These are phyloP conservation scores for Recurvomyces mirabilis DNA, from an alignment of 495 filamentous ascomycete species.

Conservation along the genomic window DNA sequence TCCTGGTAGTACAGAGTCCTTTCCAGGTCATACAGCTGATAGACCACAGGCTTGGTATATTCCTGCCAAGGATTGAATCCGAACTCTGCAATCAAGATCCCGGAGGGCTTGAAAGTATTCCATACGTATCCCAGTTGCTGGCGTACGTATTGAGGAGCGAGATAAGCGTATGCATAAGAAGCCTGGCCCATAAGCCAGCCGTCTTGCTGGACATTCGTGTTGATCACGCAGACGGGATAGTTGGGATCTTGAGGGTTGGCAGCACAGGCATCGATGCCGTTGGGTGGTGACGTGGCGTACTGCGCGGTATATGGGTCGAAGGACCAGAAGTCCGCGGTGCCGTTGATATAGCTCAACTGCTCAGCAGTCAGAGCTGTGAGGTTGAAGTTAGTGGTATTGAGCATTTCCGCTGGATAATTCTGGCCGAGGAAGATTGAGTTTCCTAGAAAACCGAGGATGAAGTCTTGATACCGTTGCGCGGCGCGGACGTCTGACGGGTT, in stretches of 20 bases:
- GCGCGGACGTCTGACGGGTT: constrained; percentile 9
- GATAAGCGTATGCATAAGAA: constrained; percentile 18
- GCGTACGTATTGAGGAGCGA: constrained; percentile 25
- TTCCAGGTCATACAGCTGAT: constrained; percentile 22
- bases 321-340: constrained; percentile 24
- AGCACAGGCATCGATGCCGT: constrained; percentile 20
- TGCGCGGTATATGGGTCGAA: constrained; percentile 27
- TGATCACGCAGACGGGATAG: constrained; percentile 23
- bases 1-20: constrained; percentile 24
- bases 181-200: constrained; percentile 10
- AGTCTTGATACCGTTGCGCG: constrained; percentile 12
- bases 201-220: constrained; percentile 12
- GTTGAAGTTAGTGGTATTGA: constrained; percentile 5
- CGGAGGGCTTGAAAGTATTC: constrained; percentile 25
- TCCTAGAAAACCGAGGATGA: constrained; percentile 5
- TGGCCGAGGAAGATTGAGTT: constrained; percentile 16
- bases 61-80: constrained; percentile 25
- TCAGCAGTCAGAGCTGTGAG: constrained; percentile 14
- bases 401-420: constrained; percentile 10
- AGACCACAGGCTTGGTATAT: constrained; percentile 12
- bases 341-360: constrained; percentile 22
- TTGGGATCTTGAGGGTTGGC: constrained; percentile 18
- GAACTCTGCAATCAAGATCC: constrained; percentile 21
- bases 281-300: constrained; percentile 20
- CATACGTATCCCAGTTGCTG: constrained; percentile 25